Evolutionary conservation across 441 rosid genomes (phyloP).

Genomic region (Croton setiger): DNA sequence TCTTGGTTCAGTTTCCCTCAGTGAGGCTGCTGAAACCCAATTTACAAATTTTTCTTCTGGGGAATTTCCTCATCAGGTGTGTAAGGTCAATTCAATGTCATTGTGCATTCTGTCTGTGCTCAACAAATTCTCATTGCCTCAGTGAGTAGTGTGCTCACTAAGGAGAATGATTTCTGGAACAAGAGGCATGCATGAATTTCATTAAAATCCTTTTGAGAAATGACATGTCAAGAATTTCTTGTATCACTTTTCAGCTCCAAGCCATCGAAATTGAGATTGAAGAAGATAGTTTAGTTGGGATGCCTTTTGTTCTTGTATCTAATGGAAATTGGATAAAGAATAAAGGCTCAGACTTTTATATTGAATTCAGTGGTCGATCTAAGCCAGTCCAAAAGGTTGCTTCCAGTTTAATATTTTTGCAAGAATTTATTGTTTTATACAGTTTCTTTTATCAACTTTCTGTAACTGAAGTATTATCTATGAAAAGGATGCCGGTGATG

Average conservation of each 20-base stretch:
- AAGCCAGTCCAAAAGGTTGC: constrained; percentile 69
- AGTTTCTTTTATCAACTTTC: constrained; percentile 10
- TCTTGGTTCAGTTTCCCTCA: constrained; percentile 61
- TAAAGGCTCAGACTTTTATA: constrained; percentile 75
- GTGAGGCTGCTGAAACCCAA: constrained; percentile 64
- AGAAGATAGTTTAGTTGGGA: constrained; percentile 68
- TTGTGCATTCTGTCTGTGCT: constrained; percentile 18
- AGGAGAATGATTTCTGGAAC: background rate
- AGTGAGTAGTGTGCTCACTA: background rate
- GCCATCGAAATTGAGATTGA: constrained; percentile 67
- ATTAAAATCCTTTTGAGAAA: background rate
- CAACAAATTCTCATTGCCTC: background rate
- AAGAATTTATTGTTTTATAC: background rate
- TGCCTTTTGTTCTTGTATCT: constrained; percentile 83
- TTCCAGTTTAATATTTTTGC: constrained; percentile 14
- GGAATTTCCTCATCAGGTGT: constrained; percentile 66
- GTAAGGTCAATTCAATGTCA: constrained; percentile 17
- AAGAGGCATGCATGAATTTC: background rate
- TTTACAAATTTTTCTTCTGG: constrained; percentile 37
- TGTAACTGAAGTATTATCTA: constrained; percentile 19
- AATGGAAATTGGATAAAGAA: constrained; percentile 86
- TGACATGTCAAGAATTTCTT: constrained; percentile 4
- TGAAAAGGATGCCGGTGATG: constrained; percentile 69
- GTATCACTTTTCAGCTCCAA: constrained; percentile 58
- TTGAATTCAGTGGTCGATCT: constrained; percentile 47